Conservation (phyloP, 768 basidiomycete genomes). For the Lactarius akahatsu region DNA sequence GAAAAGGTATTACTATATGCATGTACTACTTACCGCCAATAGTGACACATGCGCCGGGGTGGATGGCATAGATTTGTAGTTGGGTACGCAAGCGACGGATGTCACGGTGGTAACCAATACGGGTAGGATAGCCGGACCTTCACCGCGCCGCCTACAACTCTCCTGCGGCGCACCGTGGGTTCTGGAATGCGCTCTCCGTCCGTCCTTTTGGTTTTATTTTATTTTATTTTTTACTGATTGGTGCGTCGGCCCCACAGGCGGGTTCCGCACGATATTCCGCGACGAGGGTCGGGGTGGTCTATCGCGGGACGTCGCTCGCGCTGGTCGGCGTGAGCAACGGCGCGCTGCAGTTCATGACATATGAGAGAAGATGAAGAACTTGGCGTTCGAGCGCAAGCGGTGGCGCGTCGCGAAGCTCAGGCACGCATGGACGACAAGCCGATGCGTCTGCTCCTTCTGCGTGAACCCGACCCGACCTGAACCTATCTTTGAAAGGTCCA, state of each 20-base stretch:
- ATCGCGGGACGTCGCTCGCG: background rate
- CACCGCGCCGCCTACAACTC: no score
- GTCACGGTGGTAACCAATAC: conserved; percentile 2
- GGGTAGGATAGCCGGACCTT: background rate
- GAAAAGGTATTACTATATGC: no score
- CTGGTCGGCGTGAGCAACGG: background rate
- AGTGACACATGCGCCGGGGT: background rate
- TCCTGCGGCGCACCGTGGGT: no score
- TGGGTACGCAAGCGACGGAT: background rate
- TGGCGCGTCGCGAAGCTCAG: background rate
- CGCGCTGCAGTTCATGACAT: background rate
- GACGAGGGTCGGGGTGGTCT: background rate
- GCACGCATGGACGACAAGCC: background rate
- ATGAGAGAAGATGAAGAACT: background rate
- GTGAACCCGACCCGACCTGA: background rate
- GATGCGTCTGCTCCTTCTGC: background rate
- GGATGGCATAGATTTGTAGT: background rate
- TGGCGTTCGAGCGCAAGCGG: background rate
- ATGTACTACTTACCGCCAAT: background rate
- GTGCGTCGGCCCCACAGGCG: no score
- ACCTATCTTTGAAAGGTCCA: background rate
- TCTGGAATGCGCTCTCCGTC: no score
- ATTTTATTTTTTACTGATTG: no score
- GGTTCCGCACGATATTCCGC: background rate
- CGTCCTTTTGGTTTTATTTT: no score